A percentile compares a stretch with the other conserved stretches of the same genome.
Evolutionary conservation across 129 eudicot species (phyloP).

Genomic region (Flaveria bidentis): DNA sequence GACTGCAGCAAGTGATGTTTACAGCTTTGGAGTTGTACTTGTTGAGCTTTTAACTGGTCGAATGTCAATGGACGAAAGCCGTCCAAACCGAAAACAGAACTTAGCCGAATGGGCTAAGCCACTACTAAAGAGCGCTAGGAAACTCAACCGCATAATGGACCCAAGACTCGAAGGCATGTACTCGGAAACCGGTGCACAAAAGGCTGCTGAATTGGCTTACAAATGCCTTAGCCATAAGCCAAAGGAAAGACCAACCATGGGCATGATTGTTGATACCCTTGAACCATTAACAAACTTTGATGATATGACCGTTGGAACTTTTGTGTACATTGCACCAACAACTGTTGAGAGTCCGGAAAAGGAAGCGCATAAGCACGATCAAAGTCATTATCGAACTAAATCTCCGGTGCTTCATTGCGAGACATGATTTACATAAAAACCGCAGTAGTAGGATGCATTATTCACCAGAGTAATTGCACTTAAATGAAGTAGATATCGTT

Average conservation of each 20-base stretch:
- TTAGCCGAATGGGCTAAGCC: slow-evolving; percentile 83
- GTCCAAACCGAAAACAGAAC: slow-evolving; percentile 61
- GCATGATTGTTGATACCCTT: slow-evolving; percentile 50
- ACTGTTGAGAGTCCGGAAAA: slow-evolving; percentile 18
- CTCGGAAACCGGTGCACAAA: slow-evolving; percentile 60
- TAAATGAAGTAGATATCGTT: no score
- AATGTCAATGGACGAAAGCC: slow-evolving; percentile 64
- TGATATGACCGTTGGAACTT: slow-evolving; percentile 44
- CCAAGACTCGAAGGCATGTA: slow-evolving; percentile 76
- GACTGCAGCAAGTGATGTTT: slow-evolving; percentile 87
- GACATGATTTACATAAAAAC: slow-evolving; percentile 22
- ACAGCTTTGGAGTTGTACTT: slow-evolving; percentile 79
- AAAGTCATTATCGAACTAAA: slow-evolving; percentile 34
- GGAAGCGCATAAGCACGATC: slow-evolving; percentile 27
- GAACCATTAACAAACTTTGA: slow-evolving; percentile 49
- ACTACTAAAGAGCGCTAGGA: slow-evolving; percentile 43
- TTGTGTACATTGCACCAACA: slow-evolving; percentile 62
- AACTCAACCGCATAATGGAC: slow-evolving; percentile 63
- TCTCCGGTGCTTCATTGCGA: slow-evolving; percentile 40
- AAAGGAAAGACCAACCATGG: slow-evolving; percentile 62
- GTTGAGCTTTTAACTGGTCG: slow-evolving; percentile 74
- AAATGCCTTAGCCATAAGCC: slow-evolving; percentile 71
- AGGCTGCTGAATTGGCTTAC: slow-evolving; percentile 73
- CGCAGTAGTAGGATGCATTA: no score
- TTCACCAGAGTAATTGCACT: no score